A percentile compares a stretch with the other conserved stretches of the same genome.
phyloP scores from a whole-genome alignment of 2,329 filamentous ascomycete species.

The Orbilia javanica region DNA sequence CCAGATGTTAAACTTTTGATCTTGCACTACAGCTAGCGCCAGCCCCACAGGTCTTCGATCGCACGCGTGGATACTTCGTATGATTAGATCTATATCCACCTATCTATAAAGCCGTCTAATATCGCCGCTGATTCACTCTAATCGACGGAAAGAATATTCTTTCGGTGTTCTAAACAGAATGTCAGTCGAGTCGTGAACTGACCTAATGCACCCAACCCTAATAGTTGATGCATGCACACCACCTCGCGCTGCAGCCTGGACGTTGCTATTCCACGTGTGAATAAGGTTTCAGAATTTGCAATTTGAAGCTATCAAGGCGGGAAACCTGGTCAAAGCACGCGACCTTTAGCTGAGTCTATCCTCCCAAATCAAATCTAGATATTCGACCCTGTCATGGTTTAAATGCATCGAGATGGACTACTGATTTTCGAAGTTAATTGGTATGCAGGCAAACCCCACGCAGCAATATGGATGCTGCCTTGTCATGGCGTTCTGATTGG shows the following conservation, averaged over 20 bases:
- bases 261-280: constrained; percentile 36
- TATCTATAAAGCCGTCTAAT: not conserved
- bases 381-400: constrained; percentile 22
- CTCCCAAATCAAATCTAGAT: constrained; percentile 34
- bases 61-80: not conserved
- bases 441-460: constrained; percentile 29
- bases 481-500: constrained; percentile 50
- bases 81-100: not conserved
- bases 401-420: constrained; percentile 12
- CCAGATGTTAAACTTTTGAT: too few relatives aligned
- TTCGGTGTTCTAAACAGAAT: constrained; percentile 9
- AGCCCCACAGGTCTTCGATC: too few relatives aligned
- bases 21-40: too few relatives aligned
- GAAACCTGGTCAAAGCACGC: constrained; percentile 18
- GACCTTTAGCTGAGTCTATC: constrained; percentile 26
- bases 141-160: constrained; percentile 29
- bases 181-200: not conserved
- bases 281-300: constrained; percentile 35
- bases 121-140: not conserved
- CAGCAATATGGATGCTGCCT: constrained; percentile 43
- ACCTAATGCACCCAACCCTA: constrained; percentile 1
- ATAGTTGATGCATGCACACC: constrained; percentile 27
- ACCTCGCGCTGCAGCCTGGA: constrained; percentile 43
- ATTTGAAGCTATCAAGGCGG: not conserved
- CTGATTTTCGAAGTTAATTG: constrained; percentile 6